Base-by-base conservation (phyloP, 2,329 filamentous ascomycete species). In the Cadophora sp. region DNA sequence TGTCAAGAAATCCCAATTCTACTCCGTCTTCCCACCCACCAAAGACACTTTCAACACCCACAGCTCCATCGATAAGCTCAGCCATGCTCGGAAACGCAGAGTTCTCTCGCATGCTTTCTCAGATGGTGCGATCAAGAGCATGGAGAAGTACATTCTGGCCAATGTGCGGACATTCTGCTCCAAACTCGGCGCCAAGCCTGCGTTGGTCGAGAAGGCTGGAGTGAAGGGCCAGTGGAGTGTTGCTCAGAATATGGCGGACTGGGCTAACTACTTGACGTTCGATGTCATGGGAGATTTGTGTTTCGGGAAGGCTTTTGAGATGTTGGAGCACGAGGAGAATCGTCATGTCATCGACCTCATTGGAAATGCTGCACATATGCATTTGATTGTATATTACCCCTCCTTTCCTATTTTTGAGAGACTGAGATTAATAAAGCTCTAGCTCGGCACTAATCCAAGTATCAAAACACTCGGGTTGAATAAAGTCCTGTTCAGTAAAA, bases 11-110 rank as follows among this genome's bases (percentile, higher is more conserved):
- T 84, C 89, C 48, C 84, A 89, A 72, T 92, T 92, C 80, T 93
- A 93, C 80, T 85, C 91, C 71, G 89, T 88, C 48, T 92, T 92
- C 76, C 88, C 89, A 1, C 88, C 91, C 65, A 90, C 89, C 18
- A 81, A 81, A 69, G 80, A 81, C 30, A 86, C 87, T 1, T 86
- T 88, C 72, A 92, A 92, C 80, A 92, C 90, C 1, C 90, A 92
- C 80, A 92, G 91, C 79, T 84, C 83, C 1, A 89, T 91, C 62
- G 88, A 92, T 75, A 91, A 90, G 79, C 79, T 83, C 0, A 80
- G 87, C 50, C 91, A 93, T 76, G 89, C 89, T 36, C 87, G 90
- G 62, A 92, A 93, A 82, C 83, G 90, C 47, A 84, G 75, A 33
- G 74, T 77, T 2, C 81, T 93, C 43, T 88, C 87, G n/a, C 89